phyloP scores from a whole-genome alignment of 345 rosid species.

The Corchorus capsularis region DNA sequence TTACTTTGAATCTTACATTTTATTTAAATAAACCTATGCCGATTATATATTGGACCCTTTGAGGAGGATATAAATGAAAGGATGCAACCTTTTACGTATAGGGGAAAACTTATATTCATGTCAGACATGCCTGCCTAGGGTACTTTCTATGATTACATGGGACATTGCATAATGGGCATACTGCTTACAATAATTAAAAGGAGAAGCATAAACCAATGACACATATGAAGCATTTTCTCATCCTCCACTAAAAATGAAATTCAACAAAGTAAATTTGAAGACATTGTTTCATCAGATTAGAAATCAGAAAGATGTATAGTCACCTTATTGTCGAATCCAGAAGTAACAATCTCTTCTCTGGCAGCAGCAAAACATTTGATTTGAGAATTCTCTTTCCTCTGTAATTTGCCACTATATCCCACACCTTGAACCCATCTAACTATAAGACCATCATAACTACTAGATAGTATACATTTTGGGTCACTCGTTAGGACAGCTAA shows the following conservation, averaged over 20 bases:
- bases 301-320: constrained; percentile 10
- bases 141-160: background rate
- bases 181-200: background rate
- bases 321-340: constrained; percentile 94
- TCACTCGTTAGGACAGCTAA: constrained; percentile 62
- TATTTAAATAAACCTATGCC: background rate
- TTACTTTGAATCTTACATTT: background rate
- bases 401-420: constrained; percentile 80
- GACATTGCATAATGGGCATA: background rate
- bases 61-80: background rate
- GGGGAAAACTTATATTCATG: constrained; percentile 1
- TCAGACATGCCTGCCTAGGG: background rate
- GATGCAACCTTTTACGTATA: background rate
- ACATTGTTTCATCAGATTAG: background rate
- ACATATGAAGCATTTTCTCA: background rate
- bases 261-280: background rate
- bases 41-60: background rate
- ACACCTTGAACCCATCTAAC: constrained; percentile 87
- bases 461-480: constrained; percentile 62
- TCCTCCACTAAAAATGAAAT: background rate
- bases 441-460: constrained; percentile 91
- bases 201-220: background rate
- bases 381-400: constrained; percentile 73
- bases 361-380: constrained; percentile 85
- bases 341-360: constrained; percentile 79